Base-by-base conservation (phyloP, 2,329 filamentous ascomycete genomes). In the Metarhizium anisopliae region DNA sequence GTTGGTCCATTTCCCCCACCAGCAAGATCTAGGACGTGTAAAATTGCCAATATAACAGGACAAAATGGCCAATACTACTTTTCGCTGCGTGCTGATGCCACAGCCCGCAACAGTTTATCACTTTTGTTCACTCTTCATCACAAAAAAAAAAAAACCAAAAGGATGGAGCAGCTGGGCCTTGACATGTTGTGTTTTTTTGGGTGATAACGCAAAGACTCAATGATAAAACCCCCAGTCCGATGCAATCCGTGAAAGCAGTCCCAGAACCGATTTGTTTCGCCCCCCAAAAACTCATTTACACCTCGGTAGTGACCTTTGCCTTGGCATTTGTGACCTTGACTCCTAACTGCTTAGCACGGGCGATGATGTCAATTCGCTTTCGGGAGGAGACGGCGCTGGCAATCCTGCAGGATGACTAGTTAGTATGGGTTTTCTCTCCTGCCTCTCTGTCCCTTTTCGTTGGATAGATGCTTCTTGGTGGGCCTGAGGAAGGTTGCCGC, bases 241-340 rank as follows among this genome's bases (percentile, higher is more conserved):
- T 56, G 53, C 55, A 13, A 57, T 53, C 53, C 50, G 55, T 56
- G 38, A 51, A 59, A 55, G 57, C 47, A 54, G 53, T 38, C 52
- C 49, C 47, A 49, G 55, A 55, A 40, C 53, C 35, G 18, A 47
- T 53, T 55, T 47, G 32, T 53, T 55, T 47, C 25, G 32, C 32
- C 32, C 47, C 43, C 42, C 36, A 45, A 55, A 51, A 51, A 38
- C 14, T 45, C 53, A 63, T 72, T 83, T 85, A 88, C 71, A 86
- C 81, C 86, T 99, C 94, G 69, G 91, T 96, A 70, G 93, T 96
- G 77, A 99, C 88, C 85, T 93, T 95, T 74, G 92, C 94, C 89
- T 96, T 96, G 79, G 90, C 78, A 85, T 99, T 99, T 75, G 94
- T 99, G 77, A 99, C 93, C 89, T 99, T 99, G 76, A 99, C 94